A percentile compares a stretch with the other conserved stretches of the same genome.
Evolutionary conservation across 345 rosid genomes (phyloP).

Genomic region (Moringa oleifera): DNA sequence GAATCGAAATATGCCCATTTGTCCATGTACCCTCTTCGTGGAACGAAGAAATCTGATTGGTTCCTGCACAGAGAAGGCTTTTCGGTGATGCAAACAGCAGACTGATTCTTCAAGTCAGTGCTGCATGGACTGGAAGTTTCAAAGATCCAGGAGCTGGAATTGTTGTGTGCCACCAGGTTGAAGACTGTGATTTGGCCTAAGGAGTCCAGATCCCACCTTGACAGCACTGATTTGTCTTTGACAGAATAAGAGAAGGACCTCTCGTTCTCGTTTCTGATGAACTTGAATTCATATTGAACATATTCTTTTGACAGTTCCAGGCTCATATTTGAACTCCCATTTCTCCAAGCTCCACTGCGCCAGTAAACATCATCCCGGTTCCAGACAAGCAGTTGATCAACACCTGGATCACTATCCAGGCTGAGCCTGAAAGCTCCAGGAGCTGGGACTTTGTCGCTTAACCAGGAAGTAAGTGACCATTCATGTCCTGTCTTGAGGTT

Average conservation of each 20-base stretch:
- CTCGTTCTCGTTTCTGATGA: constrained; percentile 28
- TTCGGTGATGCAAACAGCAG: constrained; percentile 42
- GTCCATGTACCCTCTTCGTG: constrained; percentile 38
- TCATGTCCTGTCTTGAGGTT: constrained; percentile 39
- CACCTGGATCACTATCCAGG: constrained; percentile 37
- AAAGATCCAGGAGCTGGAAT: constrained; percentile 18
- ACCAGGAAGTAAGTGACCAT: constrained; percentile 47
- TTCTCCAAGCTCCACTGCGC: constrained; percentile 47
- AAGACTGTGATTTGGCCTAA: constrained; percentile 41
- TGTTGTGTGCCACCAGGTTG: constrained; percentile 14
- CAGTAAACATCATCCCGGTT: constrained; percentile 40
- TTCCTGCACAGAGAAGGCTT: constrained; percentile 46
- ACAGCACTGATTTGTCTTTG: constrained; percentile 24
- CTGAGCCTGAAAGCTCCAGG: constrained; percentile 62
- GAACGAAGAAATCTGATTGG: constrained; percentile 31
- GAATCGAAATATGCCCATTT: constrained; percentile 10
- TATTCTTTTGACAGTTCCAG: constrained; percentile 26
- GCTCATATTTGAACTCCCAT: constrained; percentile 33
- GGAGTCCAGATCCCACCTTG: constrained; percentile 45
- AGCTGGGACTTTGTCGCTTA: constrained; percentile 34
- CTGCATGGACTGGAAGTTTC: constrained; percentile 28
- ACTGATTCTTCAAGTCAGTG: constrained; percentile 26
- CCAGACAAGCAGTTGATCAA: constrained; percentile 45
- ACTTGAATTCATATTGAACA: constrained; percentile 34
- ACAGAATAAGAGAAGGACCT: constrained; percentile 44